Conservation (phyloP, 73 alveolate genomes). For the Stentor roeselii region DNA sequence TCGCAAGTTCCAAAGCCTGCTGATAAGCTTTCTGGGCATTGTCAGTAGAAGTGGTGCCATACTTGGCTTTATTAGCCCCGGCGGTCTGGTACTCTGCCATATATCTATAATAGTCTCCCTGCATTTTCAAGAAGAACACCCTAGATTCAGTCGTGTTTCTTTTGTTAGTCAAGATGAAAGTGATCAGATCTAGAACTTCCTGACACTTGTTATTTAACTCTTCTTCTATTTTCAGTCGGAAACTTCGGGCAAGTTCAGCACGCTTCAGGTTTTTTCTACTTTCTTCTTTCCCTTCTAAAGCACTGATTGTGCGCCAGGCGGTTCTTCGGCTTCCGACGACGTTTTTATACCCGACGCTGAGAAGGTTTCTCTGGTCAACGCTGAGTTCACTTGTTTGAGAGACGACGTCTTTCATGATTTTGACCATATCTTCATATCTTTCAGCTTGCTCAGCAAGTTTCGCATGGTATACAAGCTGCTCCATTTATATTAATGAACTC, state of each 20-base stretch:
- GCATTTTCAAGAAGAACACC: conserved; percentile 90
- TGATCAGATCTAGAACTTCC: conserved; percentile 68
- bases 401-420: conserved; percentile 62
- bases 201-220: conserved; percentile 82
- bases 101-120: conserved; percentile 95
- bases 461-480: conserved; percentile 59
- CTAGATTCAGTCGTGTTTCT: conserved; percentile 77
- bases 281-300: conserved; percentile 68
- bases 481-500: too few relatives aligned
- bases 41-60: conserved; percentile 54
- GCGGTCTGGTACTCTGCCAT: conserved; percentile 87
- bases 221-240: conserved; percentile 57
- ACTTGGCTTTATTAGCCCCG: conserved; percentile 64
- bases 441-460: conserved; percentile 78
- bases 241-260: conserved; percentile 17
- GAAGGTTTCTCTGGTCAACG: conserved; percentile 71
- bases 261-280: conserved; percentile 11
- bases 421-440: conserved; percentile 72
- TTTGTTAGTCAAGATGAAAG: conserved; percentile 56
- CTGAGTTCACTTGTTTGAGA: conserved; percentile 50
- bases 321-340: conserved; percentile 55
- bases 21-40: conserved; percentile 82
- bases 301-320: conserved; percentile 68
- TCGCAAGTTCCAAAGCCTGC: conserved; percentile 73
- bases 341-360: conserved; percentile 68